Evolutionary conservation across 1,284 basidiomycete genomes (phyloP).

Genomic region (Apiotrichum laibachii): DNA sequence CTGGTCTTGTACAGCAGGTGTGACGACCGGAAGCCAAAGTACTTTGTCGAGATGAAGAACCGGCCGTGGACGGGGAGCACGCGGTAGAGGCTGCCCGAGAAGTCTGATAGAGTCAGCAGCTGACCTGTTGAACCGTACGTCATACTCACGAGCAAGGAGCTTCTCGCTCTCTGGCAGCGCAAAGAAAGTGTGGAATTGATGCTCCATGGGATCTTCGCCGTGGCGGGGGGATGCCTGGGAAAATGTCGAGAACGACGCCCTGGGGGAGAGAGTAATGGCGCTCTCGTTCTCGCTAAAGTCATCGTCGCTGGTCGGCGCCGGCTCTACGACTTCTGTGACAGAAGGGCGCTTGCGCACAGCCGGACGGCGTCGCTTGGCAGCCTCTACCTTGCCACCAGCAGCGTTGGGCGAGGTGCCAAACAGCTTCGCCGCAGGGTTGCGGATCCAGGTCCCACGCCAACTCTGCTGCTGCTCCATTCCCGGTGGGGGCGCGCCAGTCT

Average conservation of each 20-base stretch:
- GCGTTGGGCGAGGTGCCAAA: constrained; percentile 32
- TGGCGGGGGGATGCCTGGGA: constrained; percentile 4
- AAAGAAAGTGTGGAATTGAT: constrained; percentile 69
- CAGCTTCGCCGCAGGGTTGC: constrained; percentile 39
- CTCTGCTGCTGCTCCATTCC: constrained; percentile 24
- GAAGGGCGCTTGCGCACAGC: constrained; percentile 11
- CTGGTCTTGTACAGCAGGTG: constrained; percentile 73
- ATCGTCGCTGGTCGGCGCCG: constrained; percentile 15
- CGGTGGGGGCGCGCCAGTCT: constrained; percentile 33
- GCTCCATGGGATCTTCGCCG: constrained; percentile 32
- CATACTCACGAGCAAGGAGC: constrained; percentile 73
- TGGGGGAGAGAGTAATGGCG: background rate
- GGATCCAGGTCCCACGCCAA: constrained; percentile 40
- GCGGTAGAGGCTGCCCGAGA: constrained; percentile 80
- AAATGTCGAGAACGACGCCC: background rate
- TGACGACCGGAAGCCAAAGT: constrained; percentile 84
- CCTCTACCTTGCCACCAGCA: background rate
- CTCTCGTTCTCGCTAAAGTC: constrained; percentile 11
- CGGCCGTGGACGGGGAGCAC: constrained; percentile 80
- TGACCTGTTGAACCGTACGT: constrained; percentile 1
- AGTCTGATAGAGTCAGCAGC: constrained; percentile 58
- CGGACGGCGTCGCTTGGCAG: constrained; percentile 3
- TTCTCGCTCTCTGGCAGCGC: constrained; percentile 81
- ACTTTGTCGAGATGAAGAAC: constrained; percentile 80
- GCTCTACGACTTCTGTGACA: constrained; percentile 31